Evolutionary conservation across 192 early-diverging fungal genomes (phyloP).

Genomic region (Neocallimastix lanati): DNA sequence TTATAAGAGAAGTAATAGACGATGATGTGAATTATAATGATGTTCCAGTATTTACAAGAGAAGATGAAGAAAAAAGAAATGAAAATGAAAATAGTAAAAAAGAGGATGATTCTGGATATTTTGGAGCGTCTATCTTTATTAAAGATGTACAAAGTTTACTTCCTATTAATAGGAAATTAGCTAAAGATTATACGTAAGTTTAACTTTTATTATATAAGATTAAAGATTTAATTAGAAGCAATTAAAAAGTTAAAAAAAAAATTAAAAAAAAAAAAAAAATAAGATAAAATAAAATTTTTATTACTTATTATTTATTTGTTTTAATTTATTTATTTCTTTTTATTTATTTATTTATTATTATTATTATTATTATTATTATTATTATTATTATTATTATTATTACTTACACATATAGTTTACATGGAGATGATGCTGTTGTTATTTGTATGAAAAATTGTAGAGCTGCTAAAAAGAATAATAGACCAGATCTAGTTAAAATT

Average conservation of each 20-base stretch:
- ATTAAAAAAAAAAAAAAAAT: too few species aligned
- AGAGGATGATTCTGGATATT: background rate
- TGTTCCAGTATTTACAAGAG: background rate
- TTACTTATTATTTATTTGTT: too few species aligned
- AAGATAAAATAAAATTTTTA: too few species aligned
- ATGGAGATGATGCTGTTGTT: conserved; percentile 28
- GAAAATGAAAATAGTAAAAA: background rate
- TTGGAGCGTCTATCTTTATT: conserved; percentile 18
- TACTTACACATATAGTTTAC: conserved; percentile 16
- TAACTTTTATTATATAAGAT: too few species aligned
- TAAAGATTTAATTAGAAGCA: too few species aligned
- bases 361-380: conserved; percentile 3
- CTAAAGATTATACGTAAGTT: conserved; percentile 36
- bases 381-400: conserved; percentile 1
- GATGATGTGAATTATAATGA: background rate
- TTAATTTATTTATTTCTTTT: too few species aligned
- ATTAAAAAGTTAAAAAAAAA: too few species aligned
- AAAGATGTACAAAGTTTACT: conserved; percentile 33
- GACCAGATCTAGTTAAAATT: conserved; percentile 37
- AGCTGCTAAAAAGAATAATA: conserved; percentile 18
- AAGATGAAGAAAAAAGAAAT: background rate
- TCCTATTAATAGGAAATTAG: conserved; percentile 35
- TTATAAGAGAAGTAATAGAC: background rate
- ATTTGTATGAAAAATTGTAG: conserved; percentile 44
- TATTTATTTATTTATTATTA: background rate